Evolutionary conservation across 306 rosid genomes (phyloP), one percentile per base, ranked within the genome.

Genomic region (Heteromeles arbutifolia): DNA sequence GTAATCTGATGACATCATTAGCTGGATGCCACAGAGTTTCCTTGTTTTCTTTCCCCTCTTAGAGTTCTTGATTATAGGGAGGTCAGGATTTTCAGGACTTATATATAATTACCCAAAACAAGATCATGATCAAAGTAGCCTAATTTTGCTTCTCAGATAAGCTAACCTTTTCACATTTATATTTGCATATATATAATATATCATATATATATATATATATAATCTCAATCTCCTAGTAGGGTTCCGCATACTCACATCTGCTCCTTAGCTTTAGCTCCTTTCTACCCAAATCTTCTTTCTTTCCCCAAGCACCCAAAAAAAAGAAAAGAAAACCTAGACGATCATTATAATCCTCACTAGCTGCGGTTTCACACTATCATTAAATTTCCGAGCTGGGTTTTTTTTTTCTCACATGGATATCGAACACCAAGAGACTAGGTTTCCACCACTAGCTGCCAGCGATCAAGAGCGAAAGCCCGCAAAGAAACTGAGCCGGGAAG

Each of bases 101-200:
- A 25, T 13, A 34, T 65, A 25, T 13, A 34, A 43, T 24, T 73
- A 17, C 59, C 56, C 5, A 14, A 24, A 43, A 41, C 8, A 14
- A 56, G 18, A 41, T 64, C 10, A 64, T 31, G 43, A 21, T 39
- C 48, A 43, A 56, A 73, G 74, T 28, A 43, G 53, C 64, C 50
- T 26, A 39, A 22, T 45, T 66, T 66, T 67, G 59, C 79, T 79
- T 79, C 70, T 43, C 54, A 68, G 72, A 37, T 65, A 80, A 79
- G 83, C 72, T 74, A 74, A 22, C 54, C 10, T 11, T 34, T 43
- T 15, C 54, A 48, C 8, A 48, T 48, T 14, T 48, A 13, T 45
- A 14, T 45, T 45, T 45, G 1, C 53, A 45, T 45, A 4, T 4
- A 44, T 31, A 31, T 31, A 0, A 31, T 31, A 31, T 31, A 31